Percentiles rank a stretch among this genome's conserved stretches.
phyloP scores from a whole-genome alignment of 1,284 basidiomycete species.

The Ustilago bromivora region DNA sequence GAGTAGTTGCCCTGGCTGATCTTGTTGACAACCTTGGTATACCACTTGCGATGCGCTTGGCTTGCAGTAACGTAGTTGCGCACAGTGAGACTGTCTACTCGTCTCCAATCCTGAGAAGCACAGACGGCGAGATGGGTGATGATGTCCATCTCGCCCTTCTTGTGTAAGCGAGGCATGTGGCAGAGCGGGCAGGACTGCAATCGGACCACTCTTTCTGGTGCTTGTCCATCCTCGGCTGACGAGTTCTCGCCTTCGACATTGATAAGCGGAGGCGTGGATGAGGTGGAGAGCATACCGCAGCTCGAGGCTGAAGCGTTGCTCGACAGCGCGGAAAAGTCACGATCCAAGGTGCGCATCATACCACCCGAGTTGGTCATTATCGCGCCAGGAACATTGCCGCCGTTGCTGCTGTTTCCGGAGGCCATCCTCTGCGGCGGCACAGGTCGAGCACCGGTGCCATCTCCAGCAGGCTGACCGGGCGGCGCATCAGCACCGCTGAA shows the following conservation, averaged over 20 bases:
- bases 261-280: constrained; percentile 33
- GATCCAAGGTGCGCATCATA: constrained; percentile 30
- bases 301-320: constrained; percentile 22
- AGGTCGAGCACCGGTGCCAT: neutral
- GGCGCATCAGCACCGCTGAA: constrained; percentile 54
- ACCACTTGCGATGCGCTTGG: constrained; percentile 97
- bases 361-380: constrained; percentile 28
- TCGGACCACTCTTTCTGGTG: constrained; percentile 86
- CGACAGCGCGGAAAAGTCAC: constrained; percentile 41
- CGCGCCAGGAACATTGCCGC: constrained; percentile 3
- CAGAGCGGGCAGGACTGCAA: constrained; percentile 94
- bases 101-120: constrained; percentile 87
- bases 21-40: constrained; percentile 86
- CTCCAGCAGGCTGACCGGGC: constrained; percentile 9
- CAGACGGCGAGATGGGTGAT: constrained; percentile 89
- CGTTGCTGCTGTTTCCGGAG: constrained; percentile 1
- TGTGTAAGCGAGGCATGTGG: constrained; percentile 84
- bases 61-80: constrained; percentile 94
- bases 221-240: constrained; percentile 12
- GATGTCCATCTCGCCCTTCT: constrained; percentile 91
- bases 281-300: constrained; percentile 30
- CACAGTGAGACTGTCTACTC: constrained; percentile 78
- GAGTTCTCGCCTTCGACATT: constrained; percentile 24
- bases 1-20: constrained; percentile 82
- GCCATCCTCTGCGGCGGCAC: constrained; percentile 10